phyloP scores from a whole-genome alignment of 2,329 filamentous ascomycete species.

The Neopestalotiopsis clavispora region DNA sequence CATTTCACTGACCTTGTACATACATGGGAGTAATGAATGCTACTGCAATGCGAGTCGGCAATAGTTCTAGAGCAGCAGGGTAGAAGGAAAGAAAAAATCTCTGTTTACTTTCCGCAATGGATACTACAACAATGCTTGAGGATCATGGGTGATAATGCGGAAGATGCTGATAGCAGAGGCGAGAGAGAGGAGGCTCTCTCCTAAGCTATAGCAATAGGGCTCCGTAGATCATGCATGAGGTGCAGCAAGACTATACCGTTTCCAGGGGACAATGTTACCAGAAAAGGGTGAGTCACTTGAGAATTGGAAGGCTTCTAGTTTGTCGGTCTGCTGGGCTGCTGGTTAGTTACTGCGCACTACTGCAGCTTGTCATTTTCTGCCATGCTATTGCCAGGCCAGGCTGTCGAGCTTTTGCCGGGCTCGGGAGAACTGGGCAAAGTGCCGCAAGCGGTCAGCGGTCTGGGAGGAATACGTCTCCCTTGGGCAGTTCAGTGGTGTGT shows the following conservation, averaged over 20 bases:
- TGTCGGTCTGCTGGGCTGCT: neutral
- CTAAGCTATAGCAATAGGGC: conserved; percentile 3
- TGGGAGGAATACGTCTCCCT: too few relatives aligned
- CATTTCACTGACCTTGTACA: neutral
- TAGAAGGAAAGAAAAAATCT: neutral
- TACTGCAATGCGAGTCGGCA: neutral
- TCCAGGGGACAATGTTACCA: neutral
- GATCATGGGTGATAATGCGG: neutral
- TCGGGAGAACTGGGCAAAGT: neutral
- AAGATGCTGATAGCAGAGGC: neutral
- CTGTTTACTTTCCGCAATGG: neutral
- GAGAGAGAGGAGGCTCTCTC: neutral
- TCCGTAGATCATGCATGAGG: neutral
- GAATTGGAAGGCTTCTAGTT: neutral
- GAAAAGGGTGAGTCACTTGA: conserved; percentile 13
- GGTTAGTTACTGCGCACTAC: neutral
- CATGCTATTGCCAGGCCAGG: too few relatives aligned
- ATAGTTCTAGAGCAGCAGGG: neutral
- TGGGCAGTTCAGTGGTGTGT: neutral
- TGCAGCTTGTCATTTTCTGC: neutral
- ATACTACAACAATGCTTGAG: neutral
- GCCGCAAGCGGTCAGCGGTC: neutral
- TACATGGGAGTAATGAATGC: neutral
- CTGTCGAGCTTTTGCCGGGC: neutral
- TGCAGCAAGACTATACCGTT: conserved; percentile 4